phyloP scores from a whole-genome alignment of 495 filamentous ascomycete species.

The Tuber brumale region DNA sequence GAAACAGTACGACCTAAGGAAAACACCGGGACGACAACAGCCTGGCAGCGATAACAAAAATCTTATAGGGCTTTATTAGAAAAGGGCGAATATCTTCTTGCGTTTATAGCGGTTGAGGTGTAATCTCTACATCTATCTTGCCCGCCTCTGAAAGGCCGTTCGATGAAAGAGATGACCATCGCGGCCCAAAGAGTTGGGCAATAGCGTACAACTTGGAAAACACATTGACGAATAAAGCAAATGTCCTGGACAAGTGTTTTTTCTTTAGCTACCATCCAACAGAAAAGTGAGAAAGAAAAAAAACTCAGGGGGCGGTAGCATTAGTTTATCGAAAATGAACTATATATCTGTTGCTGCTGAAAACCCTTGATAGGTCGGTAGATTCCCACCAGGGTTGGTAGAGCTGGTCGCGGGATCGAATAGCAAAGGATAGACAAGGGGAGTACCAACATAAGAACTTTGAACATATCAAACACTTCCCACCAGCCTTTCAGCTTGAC shows the following conservation, averaged over 20 bases:
- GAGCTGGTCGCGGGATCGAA: too few relatives aligned
- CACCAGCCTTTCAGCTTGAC: slow-evolving; percentile 47
- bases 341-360: neutral
- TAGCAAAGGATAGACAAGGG: neutral
- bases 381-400: neutral
- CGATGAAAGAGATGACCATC: neutral
- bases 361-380: neutral
- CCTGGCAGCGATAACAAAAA: neutral
- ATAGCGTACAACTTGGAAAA: neutral
- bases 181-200: neutral
- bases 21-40: neutral
- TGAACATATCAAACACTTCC: slow-evolving; percentile 56
- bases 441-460: slow-evolving; percentile 43
- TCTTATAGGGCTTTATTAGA: neutral
- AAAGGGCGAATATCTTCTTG: neutral
- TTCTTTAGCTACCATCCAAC: neutral
- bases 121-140: neutral
- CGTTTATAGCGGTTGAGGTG: neutral
- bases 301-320: neutral
- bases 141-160: neutral
- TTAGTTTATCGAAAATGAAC: neutral
- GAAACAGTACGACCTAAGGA: neutral
- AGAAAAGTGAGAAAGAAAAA: neutral
- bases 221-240: neutral
- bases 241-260: neutral